Base-by-base conservation (phyloP, 78 protist species). In the Polysphondylium violaceum region DNA sequence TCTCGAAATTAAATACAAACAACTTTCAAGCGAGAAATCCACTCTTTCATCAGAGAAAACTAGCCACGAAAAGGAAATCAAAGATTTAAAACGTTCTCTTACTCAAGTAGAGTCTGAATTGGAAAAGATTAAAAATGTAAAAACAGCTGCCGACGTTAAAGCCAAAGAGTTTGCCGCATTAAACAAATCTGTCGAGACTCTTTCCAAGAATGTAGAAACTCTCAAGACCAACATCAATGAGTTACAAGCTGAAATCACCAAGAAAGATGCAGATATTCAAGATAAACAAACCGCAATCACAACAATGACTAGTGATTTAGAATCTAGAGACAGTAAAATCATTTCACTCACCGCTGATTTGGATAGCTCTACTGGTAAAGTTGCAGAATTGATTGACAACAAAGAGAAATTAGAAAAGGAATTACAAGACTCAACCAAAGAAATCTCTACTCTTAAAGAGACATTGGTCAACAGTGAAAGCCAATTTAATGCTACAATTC, bases 1-100 rank as follows among this genome's bases (percentile, higher is more conserved):
- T 17, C 5, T 76, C 12, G 87, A 76, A 36, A 0, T 31, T 2
- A 76, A 76, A 56, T 41, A 61, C 2, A 76, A 76, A 38, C 74
- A 61, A 40, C 0, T 38, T 0, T 9, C 36, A 2, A 55, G 33
- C 17, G 87, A 76, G 7, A 58, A 43, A 31, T 14, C n/a, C 14
- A 47, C 74, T n/a, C 6, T 61, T 19, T 74, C 59, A 63, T 61
- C 87, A 5, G 87, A 76, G 9, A 76, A 76, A 51, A 36, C 69
- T 25, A 19, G 60, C 16, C 25, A 44, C 14, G 87, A 76, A 63
- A 59, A 29, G 29, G 87, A 76, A 44, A 41, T 61, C 27, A 76
- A 76, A 33, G 74, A 63, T 11, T 19, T 43, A 29, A 76, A 76
- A 29, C 36, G 67, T 31, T 19, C 27, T 3, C 11, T 12, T 9